Evolutionary conservation across 129 eudicot genomes (phyloP), one percentile per base, ranked within the genome.

Genomic region (Mikania micrantha): DNA sequence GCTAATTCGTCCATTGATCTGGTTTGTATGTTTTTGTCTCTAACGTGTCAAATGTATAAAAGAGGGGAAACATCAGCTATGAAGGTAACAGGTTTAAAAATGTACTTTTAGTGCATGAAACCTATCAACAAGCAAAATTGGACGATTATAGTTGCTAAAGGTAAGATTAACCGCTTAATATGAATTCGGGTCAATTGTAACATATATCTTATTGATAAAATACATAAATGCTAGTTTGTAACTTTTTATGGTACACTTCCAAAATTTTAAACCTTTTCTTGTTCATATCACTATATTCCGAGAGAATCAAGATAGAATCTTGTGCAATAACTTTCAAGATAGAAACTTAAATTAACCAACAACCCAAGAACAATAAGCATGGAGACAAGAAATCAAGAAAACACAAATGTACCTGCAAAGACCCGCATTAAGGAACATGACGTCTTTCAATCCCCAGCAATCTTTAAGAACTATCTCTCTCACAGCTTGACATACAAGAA

Each of bases 391-490:
- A 35, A 16, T 40, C 27, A 69, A 62, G 66, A 44, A 52, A 58
- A 60, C 24, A 38, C 19, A 50, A 28, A 16, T 66, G 27, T 85
- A 91, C 97, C 97, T 87, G 73, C 86, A 76, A 44, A 76, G 57
- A 67, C 67, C 60, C 64, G 93, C 90, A 77, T 72, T 74, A 57
- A 74, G 71, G 62, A 91, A 87, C 54, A 87, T 53, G 52, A 79
- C 90, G 78, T 87, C 85, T 50, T 77, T 81, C 72, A 91, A 71
- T 4, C 97, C 97, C 93, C 96, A 87, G 36, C 97, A 87, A 76
- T 83, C 83, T 65, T 73, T 69, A 15, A 91, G 16, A 63, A 78
- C 83, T 45, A 85, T 47, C 69, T 83, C 85, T 47, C 75, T 81
- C 13, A 71, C 93, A 66, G 71, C 71, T 31, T 57, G 80, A 78